Evolutionary conservation across 768 basidiomycete genomes (phyloP).

Genomic region (Lactarius indigo): DNA sequence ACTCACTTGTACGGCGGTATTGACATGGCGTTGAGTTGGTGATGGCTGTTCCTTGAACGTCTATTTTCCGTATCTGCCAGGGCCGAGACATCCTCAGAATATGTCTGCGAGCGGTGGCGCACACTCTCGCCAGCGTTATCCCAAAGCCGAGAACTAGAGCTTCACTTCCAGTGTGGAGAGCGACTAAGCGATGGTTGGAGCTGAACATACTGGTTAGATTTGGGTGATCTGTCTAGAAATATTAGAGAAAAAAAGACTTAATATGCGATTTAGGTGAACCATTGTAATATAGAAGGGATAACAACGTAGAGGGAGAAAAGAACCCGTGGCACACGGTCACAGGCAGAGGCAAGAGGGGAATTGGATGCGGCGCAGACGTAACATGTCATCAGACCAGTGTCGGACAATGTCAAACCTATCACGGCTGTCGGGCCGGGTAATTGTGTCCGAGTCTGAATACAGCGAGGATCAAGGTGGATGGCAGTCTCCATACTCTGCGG

Average conservation of each 20-base stretch:
- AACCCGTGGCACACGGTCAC: too few species aligned
- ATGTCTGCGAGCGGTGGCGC: background rate
- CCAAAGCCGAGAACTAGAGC: constrained; percentile 47
- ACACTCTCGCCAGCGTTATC: background rate
- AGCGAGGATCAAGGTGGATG: too few species aligned
- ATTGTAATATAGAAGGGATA: constrained; percentile 44
- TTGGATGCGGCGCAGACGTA: too few species aligned
- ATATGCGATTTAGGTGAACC: constrained; percentile 50
- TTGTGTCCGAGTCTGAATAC: too few species aligned
- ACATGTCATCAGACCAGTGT: too few species aligned
- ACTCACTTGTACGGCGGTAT: too few species aligned
- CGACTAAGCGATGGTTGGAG: constrained; percentile 86
- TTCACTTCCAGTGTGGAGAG: constrained; percentile 51
- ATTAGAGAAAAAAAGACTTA: constrained; percentile 82
- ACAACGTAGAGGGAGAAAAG: constrained; percentile 10
- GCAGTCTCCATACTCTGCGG: too few species aligned
- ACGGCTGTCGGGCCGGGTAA: too few species aligned
- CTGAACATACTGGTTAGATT: constrained; percentile 74
- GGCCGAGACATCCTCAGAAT: background rate
- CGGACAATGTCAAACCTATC: too few species aligned
- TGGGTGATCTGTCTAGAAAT: constrained; percentile 66
- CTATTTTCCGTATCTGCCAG: background rate
- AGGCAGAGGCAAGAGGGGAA: too few species aligned
- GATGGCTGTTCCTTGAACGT: background rate
- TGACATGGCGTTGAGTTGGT: too few species aligned